Percentiles rank a stretch among this genome's conserved stretches.
Conservation (phyloP, 2,329 filamentous ascomycete genomes). For the Fusarium avenaceum region DNA sequence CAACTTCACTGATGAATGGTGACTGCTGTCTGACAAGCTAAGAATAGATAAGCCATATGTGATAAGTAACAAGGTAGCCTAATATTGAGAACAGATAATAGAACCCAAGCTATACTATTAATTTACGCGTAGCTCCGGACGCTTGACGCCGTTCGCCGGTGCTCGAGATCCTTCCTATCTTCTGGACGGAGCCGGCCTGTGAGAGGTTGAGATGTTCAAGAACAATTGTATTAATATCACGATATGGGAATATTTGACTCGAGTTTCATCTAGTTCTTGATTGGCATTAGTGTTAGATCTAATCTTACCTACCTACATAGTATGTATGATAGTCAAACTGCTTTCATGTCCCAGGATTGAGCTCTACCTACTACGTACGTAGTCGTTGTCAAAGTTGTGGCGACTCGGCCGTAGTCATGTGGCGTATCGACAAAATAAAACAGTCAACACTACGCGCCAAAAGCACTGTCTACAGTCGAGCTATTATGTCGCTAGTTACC, state of each 20-base stretch:
- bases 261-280: background rate
- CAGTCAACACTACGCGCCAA: background rate
- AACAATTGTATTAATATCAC: background rate
- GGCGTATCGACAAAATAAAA: constrained; percentile 30
- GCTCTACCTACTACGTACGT: too few relatives aligned
- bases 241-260: background rate
- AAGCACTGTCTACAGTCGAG: background rate
- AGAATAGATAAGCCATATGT: constrained; percentile 9
- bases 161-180: constrained; percentile 4
- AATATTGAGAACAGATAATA: background rate
- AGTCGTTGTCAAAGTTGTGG: constrained; percentile 5
- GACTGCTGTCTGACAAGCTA: background rate
- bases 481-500: constrained; percentile 35
- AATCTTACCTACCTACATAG: background rate
- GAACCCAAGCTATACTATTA: background rate
- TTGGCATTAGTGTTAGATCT: background rate
- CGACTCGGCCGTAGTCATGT: constrained; percentile 13
- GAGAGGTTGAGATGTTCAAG: background rate
- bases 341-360: background rate
- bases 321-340: background rate
- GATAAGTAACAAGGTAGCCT: background rate
- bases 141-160: constrained; percentile 32
- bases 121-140: constrained; percentile 21
- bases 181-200: constrained; percentile 23
- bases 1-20: constrained; percentile 4